Percentiles rank a stretch among this genome's conserved stretches.
Evolutionary conservation across 2,329 filamentous ascomycete genomes (phyloP).

Genomic region (Hirsutella minnesotensis): DNA sequence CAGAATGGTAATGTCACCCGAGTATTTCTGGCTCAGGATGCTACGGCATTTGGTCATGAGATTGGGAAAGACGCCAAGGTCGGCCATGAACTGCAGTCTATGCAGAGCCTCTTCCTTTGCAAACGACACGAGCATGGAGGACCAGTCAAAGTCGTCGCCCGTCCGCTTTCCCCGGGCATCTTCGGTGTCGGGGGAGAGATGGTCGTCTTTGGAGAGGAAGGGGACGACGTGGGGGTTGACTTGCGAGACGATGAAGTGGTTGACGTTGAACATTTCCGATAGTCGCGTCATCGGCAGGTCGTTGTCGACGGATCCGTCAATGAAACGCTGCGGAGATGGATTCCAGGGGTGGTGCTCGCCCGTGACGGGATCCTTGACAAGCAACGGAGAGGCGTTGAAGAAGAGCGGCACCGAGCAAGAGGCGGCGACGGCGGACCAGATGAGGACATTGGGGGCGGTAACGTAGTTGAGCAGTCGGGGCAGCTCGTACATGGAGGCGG

Average conservation of each 20-base stretch:
- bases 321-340: conserved; percentile 73
- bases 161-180: conserved; percentile 13
- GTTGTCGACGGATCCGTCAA: conserved; percentile 90
- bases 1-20: conserved; percentile 88
- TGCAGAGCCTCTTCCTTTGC: conserved; percentile 73
- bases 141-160: conserved; percentile 40
- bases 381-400: conserved; percentile 66
- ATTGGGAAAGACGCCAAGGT: conserved; percentile 71
- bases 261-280: conserved; percentile 94
- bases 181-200: conserved; percentile 26
- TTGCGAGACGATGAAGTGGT: conserved; percentile 95
- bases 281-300: conserved; percentile 85
- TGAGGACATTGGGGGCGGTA: conserved; percentile 85
- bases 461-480: conserved; percentile 84
- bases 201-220: conserved; percentile 67
- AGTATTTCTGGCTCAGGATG: conserved; percentile 82
- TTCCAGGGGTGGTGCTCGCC: conserved; percentile 75
- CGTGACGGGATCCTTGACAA: conserved; percentile 76
- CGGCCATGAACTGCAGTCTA: conserved; percentile 66
- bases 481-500: conserved; percentile 75
- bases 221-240: conserved; percentile 91
- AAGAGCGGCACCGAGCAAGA: conserved; percentile 87
- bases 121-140: conserved; percentile 56
- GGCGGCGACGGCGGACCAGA: conserved; percentile 93
- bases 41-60: conserved; percentile 66